A percentile compares a stretch with the other conserved stretches of the same genome.
phyloP scores from a whole-genome alignment of 495 filamentous ascomycete genomes.

The Xylaria castorea region DNA sequence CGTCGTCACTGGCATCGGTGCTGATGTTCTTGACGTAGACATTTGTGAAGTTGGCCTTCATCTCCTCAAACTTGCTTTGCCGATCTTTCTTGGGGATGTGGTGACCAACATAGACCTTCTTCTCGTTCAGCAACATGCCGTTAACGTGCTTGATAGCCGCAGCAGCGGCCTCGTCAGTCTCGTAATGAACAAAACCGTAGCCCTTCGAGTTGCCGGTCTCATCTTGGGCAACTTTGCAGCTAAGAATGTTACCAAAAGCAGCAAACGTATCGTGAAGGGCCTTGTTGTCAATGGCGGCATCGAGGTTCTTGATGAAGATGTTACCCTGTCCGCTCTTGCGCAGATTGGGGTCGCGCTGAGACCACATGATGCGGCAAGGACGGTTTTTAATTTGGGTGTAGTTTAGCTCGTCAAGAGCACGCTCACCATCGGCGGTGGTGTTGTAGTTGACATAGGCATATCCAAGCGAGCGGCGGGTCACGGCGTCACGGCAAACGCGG shows the following conservation, averaged over 20 bases:
- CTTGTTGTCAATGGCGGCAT: slow-evolving; percentile 99
- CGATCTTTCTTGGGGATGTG: slow-evolving; percentile 99
- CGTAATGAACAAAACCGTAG: slow-evolving; percentile 99
- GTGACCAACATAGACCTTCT: slow-evolving; percentile 99
- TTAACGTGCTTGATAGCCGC: slow-evolving; percentile 99
- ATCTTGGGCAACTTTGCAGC: slow-evolving; percentile 99
- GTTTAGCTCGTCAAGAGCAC: slow-evolving; percentile 98
- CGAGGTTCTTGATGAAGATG: slow-evolving; percentile 99
- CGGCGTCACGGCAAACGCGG: slow-evolving; percentile 98
- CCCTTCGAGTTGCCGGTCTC: slow-evolving; percentile 95
- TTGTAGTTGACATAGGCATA: slow-evolving; percentile 99
- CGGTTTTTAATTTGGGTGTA: slow-evolving; percentile 99
- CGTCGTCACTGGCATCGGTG: slow-evolving; percentile 84
- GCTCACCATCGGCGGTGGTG: slow-evolving; percentile 93
- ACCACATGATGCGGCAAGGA: slow-evolving; percentile 99
- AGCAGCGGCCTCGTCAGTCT: slow-evolving; percentile 96
- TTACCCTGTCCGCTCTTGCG: slow-evolving; percentile 99
- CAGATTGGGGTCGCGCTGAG: slow-evolving; percentile 97
- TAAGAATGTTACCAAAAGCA: slow-evolving; percentile 98
- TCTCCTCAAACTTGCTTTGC: slow-evolving; percentile 99
- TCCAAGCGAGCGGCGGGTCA: slow-evolving; percentile 97
- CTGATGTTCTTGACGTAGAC: slow-evolving; percentile 99
- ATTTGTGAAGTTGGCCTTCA: slow-evolving; percentile 99
- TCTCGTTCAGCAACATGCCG: slow-evolving; percentile 99
- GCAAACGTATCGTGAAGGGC: slow-evolving; percentile 99